Evolutionary conservation across 441 rosid genomes (phyloP), one percentile per base, ranked within the genome.

Genomic region (Gossypium davidsonii): DNA sequence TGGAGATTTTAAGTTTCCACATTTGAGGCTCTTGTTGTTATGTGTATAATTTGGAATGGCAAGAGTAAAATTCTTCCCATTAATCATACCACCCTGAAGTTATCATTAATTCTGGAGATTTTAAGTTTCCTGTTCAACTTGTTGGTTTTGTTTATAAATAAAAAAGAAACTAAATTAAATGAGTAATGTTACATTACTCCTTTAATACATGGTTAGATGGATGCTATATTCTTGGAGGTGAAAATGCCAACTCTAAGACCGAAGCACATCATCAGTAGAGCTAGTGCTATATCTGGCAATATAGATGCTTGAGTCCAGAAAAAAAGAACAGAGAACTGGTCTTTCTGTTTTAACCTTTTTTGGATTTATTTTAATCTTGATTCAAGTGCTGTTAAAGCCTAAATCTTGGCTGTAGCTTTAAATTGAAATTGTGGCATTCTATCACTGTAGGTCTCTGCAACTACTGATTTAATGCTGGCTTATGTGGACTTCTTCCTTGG

Each of bases 401-500:
- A 18, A 48, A 15, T 28, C 34, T 10, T 53, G 44, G 12, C 5
- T 18, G 3, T 25, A 26, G 6, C 5, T 18, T 56, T 1, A 49
- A 34, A 63, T 42, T 67, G 49, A 70, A 62, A 44, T 44, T 11
- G 15, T 53, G 26, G 62, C 60, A 31, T 69, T 75, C 31, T 61
- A n/a, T 77, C 25, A 56, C 66, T 80, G 28, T 78, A 96, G 99
- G 98, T 96, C 15, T 96, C 98, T 71, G 98, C 98, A 56, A 91
- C 93, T 77, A 83, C 99, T 53, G 99, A 94, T 85, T 81, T 96
- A 79, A 91, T 91, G 97, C 91, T 92, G 31, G 99, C 96, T 61
- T 94, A 94, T 87, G 75, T 92, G 81, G 99, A 96, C 83, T 61
- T 96, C 88, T 96, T 91, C 86, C 97, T 96, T 78, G 99, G 99